phyloP scores from a whole-genome alignment of 179 eudicot genomes.

The Beta macrorhiza region DNA sequence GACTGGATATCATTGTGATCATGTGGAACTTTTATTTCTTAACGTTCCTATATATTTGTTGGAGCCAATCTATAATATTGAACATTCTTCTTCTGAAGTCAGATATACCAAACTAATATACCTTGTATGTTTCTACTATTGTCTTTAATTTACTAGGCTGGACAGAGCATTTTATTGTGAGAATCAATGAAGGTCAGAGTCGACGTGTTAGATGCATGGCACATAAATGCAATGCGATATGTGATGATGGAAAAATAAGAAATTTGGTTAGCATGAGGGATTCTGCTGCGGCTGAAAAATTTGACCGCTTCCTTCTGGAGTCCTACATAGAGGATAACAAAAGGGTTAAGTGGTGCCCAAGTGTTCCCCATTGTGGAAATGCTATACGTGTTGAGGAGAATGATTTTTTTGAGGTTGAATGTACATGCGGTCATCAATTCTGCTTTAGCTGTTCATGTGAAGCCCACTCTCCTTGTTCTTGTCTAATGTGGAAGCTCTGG shows the following conservation, averaged over 20 bases:
- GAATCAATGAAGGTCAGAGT: slow-evolving; percentile 75
- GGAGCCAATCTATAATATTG: neutral
- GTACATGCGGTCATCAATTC: slow-evolving; percentile 69
- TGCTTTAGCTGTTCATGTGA: slow-evolving; percentile 69
- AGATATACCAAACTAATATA: neutral
- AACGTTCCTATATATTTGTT: neutral
- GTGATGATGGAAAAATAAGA: slow-evolving; percentile 63
- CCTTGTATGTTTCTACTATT: neutral
- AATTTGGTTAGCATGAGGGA: slow-evolving; percentile 44
- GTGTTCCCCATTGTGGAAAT: slow-evolving; percentile 75
- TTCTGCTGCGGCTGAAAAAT: slow-evolving; percentile 54
- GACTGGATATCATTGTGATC: neutral
- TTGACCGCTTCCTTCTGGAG: slow-evolving; percentile 64
- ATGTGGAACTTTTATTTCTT: no score
- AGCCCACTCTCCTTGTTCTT: slow-evolving; percentile 80
- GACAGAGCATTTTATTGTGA: slow-evolving; percentile 69
- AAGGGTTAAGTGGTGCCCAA: slow-evolving; percentile 81
- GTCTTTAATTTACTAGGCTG: slow-evolving; percentile 42
- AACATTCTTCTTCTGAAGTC: neutral
- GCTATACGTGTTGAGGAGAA: slow-evolving; percentile 69
- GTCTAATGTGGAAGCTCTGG: slow-evolving; percentile 76
- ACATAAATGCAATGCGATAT: slow-evolving; percentile 56
- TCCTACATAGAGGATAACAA: slow-evolving; percentile 80
- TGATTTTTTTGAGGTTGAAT: slow-evolving; percentile 64
- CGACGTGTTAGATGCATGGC: slow-evolving; percentile 72